Evolutionary conservation across 2,329 filamentous ascomycete genomes (phyloP).

Genomic region (Colletotrichum scovillei): DNA sequence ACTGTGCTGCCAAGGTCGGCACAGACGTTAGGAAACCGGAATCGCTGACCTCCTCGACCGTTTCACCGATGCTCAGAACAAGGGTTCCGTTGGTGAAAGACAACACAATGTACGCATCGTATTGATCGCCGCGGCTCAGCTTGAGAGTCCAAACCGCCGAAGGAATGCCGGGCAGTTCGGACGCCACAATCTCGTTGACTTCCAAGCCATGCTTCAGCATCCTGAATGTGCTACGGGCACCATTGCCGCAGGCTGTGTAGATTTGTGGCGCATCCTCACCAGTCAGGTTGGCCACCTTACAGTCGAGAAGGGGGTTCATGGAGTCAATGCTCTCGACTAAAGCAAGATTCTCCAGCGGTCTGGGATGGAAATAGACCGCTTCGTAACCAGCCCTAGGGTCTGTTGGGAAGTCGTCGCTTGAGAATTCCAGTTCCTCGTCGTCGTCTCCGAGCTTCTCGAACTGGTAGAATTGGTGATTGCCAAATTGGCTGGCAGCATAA

Average conservation of each 20-base stretch:
- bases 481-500: constrained; percentile 91
- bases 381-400: constrained; percentile 79
- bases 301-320: constrained; percentile 91
- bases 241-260: constrained; percentile 90
- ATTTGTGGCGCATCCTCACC: constrained; percentile 97
- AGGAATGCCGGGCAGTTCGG: constrained; percentile 87
- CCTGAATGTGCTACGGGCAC: constrained; percentile 89
- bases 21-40: constrained; percentile 92
- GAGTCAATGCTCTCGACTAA: constrained; percentile 87
- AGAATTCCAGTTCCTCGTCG: constrained; percentile 88
- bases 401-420: constrained; percentile 83
- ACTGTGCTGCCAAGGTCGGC: constrained; percentile 90
- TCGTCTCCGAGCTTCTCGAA: constrained; percentile 98
- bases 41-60: constrained; percentile 94
- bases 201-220: constrained; percentile 93
- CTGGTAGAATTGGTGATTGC: constrained; percentile 95
- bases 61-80: constrained; percentile 95
- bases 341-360: constrained; percentile 83
- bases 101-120: constrained; percentile 94
- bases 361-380: constrained; percentile 86
- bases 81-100: constrained; percentile 91
- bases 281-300: constrained; percentile 90
- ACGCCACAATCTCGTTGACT: constrained; percentile 95
- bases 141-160: constrained; percentile 97
- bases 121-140: constrained; percentile 82